Evolutionary conservation across 116 monocot species (phyloP).

Genomic region (Iris pallida): DNA sequence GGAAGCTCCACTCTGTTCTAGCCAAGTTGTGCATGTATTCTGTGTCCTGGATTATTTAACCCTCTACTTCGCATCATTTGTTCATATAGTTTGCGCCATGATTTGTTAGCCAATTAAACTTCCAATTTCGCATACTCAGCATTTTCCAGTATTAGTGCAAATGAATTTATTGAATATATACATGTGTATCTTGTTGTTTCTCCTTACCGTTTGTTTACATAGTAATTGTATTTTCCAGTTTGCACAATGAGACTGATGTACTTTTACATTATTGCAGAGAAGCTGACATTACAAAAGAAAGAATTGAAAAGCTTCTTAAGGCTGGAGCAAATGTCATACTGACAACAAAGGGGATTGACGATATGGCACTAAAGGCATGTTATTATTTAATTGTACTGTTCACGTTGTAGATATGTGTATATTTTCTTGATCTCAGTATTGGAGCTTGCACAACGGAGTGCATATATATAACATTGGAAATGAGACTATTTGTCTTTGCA

Average conservation of each 20-base stretch:
- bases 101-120: neutral
- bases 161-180: neutral
- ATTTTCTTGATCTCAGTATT: no score
- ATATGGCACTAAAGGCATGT: constrained; percentile 92
- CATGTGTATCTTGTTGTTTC: neutral
- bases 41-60: neutral
- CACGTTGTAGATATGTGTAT: no score
- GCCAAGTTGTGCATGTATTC: no score
- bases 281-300: constrained; percentile 91
- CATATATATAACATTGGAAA: no score
- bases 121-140: neutral
- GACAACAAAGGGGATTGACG: constrained; percentile 97
- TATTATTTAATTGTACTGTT: neutral
- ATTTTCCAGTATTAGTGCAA: neutral
- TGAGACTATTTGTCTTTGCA: no score
- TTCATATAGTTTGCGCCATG: neutral
- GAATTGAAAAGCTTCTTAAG: constrained; percentile 90
- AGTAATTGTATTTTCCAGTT: neutral
- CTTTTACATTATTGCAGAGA: constrained; percentile 53
- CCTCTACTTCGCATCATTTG: neutral
- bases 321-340: constrained; percentile 94
- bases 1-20: no score
- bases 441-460: no score
- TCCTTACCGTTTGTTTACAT: neutral
- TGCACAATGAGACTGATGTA: neutral